Evolutionary conservation across 2,329 filamentous ascomycete species (phyloP).

Genomic region (Epichloe gansuensis): DNA sequence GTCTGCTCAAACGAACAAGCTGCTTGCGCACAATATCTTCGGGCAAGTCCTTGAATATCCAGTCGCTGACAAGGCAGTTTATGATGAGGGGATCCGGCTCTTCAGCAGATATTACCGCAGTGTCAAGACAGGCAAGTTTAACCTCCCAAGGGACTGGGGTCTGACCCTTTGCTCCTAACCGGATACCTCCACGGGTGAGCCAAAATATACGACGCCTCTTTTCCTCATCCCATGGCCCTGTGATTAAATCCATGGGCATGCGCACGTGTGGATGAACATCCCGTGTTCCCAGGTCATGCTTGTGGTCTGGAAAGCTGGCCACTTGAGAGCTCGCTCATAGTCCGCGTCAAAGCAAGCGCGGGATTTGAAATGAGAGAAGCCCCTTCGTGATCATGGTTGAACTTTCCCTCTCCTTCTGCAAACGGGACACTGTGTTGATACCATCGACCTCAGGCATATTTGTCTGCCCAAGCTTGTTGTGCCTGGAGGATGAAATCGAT

Average conservation of each 20-base stretch:
- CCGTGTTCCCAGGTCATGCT: constrained; percentile 12
- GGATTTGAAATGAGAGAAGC: constrained; percentile 19
- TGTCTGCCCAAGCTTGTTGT: constrained; percentile 34
- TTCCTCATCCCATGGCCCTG: constrained; percentile 29
- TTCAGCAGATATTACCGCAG: constrained; percentile 20
- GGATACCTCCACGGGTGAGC: constrained; percentile 29
- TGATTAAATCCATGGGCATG: constrained; percentile 29
- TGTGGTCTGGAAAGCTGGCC: constrained; percentile 12
- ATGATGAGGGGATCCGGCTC: constrained; percentile 18
- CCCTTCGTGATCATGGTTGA: constrained; percentile 12
- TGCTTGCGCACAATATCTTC: constrained; percentile 17
- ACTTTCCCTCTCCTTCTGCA: neutral
- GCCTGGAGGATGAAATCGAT: constrained; percentile 34
- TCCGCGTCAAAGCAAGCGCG: constrained; percentile 25
- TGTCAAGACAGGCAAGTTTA: constrained; percentile 24
- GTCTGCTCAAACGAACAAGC: constrained; percentile 14
- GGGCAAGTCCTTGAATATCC: constrained; percentile 18
- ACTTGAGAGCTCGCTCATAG: constrained; percentile 17
- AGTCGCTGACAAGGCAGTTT: constrained; percentile 19
- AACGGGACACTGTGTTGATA: constrained; percentile 21
- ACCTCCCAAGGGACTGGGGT: constrained; percentile 28
- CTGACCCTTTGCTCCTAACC: constrained; percentile 16
- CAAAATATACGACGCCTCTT: constrained; percentile 31
- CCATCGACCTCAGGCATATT: constrained; percentile 21
- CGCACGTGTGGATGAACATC: constrained; percentile 27